Percentiles rank a stretch among this genome's conserved stretches.
Evolutionary conservation across 2,329 filamentous ascomycete genomes (phyloP).

Genomic region (Fusarium tricinctum): DNA sequence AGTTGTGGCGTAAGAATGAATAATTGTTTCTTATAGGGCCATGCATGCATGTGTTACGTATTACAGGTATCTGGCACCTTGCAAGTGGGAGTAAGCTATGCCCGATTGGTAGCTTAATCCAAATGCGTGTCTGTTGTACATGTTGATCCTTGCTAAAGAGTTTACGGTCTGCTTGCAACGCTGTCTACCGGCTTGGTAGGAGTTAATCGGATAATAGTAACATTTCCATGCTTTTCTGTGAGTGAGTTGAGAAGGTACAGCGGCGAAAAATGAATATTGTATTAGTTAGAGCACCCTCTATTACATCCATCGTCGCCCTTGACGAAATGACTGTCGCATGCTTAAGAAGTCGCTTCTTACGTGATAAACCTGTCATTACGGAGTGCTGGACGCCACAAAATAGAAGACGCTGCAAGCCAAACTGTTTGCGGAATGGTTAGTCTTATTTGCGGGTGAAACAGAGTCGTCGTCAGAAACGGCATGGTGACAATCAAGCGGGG

Average conservation of each 20-base stretch:
- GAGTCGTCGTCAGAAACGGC: neutral
- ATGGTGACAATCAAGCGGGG: too few relatives aligned
- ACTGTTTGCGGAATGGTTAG: neutral
- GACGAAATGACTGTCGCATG: neutral
- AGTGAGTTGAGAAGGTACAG: neutral
- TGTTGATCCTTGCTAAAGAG: neutral
- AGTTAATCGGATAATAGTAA: neutral
- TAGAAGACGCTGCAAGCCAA: neutral
- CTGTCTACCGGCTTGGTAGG: neutral
- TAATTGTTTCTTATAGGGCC: too few relatives aligned
- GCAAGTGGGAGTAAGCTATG: neutral
- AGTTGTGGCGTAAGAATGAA: slow-evolving; percentile 6
- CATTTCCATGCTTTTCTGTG: slow-evolving; percentile 1
- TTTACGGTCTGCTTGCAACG: neutral
- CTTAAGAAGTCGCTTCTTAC: neutral
- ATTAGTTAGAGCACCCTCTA: neutral
- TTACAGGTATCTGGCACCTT: neutral
- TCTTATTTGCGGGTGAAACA: neutral
- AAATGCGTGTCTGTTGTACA: neutral
- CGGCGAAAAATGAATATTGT: neutral
- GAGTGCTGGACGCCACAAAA: neutral
- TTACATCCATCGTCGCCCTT: neutral
- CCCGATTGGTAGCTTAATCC: neutral
- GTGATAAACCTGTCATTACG: neutral
- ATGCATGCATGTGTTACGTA: neutral